A percentile compares a stretch with the other conserved stretches of the same genome.
phyloP scores from a whole-genome alignment of 495 filamentous ascomycete species.

The Penicillium cinerascens region DNA sequence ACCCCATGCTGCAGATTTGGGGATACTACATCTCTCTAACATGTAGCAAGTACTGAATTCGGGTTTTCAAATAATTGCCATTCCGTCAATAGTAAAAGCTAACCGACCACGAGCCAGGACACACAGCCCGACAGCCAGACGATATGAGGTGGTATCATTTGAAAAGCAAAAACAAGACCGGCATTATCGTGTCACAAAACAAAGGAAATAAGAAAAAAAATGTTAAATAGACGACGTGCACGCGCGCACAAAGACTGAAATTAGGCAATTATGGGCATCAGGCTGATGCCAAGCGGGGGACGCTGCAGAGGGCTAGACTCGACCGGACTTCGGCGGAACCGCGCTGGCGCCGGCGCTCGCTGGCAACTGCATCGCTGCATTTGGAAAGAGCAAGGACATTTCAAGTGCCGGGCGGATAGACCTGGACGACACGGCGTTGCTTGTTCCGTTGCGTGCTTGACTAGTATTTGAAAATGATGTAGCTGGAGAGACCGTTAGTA shows the following conservation, averaged over 20 bases:
- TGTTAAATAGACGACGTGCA: constrained; percentile 10
- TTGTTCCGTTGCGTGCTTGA: constrained; percentile 1
- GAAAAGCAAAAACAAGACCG: constrained; percentile 15
- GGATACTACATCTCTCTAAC: not conserved
- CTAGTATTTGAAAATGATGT: constrained; percentile 58
- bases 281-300: constrained; percentile 23
- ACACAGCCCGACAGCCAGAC: constrained; percentile 31
- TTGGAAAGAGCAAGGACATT: not conserved
- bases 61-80: constrained; percentile 23
- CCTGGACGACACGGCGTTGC: too few relatives aligned
- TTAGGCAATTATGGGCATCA: constrained; percentile 30
- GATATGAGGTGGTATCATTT: constrained; percentile 46
- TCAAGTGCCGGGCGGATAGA: too few relatives aligned
- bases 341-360: constrained; percentile 16
- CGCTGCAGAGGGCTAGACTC: constrained; percentile 28
- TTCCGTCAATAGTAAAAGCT: constrained; percentile 36
- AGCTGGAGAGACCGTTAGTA: constrained; percentile 27
- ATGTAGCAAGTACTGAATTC: not conserved
- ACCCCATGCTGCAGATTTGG: not conserved
- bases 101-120: constrained; percentile 26
- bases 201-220: constrained; percentile 12
- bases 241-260: constrained; percentile 9
- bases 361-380: not conserved
- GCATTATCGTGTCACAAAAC: not conserved
- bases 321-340: constrained; percentile 35